Percentiles rank a stretch among this genome's conserved stretches.
phyloP scores from a whole-genome alignment of 1,284 basidiomycete species.

The Puccinia coronata region DNA sequence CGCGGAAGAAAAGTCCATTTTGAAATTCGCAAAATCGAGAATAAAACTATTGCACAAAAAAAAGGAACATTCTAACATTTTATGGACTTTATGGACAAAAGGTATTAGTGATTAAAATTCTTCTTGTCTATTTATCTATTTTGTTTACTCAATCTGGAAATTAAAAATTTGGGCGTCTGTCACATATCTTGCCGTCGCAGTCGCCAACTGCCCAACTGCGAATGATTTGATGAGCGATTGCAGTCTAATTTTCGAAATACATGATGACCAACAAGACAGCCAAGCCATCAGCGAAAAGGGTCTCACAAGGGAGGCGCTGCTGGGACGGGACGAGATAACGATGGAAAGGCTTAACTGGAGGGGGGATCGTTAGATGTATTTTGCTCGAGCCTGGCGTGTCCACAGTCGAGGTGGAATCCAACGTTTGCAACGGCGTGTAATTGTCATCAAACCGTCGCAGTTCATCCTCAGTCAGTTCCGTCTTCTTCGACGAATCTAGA shows the following conservation, averaged over 20 bases:
- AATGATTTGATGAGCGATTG: conserved; percentile 45
- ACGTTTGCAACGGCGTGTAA: not conserved
- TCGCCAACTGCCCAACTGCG: conserved; percentile 17
- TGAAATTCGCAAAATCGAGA: no score
- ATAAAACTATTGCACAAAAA: no score
- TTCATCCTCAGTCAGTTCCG: conserved; percentile 29
- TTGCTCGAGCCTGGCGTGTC: not conserved
- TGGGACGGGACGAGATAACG: not conserved
- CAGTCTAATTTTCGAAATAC: not conserved
- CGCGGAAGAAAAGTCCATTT: no score
- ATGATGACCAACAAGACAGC: not conserved
- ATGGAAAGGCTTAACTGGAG: conserved; percentile 19
- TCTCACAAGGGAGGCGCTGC: no score
- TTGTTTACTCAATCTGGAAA: no score
- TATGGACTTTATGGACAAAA: no score
- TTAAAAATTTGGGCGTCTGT: no score
- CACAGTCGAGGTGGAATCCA: not conserved
- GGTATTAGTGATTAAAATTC: no score
- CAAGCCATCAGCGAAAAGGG: not conserved
- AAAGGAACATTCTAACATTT: no score
- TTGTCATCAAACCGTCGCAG: conserved; percentile 30
- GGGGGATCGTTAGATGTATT: conserved; percentile 24
- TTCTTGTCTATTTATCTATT: no score
- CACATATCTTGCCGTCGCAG: not conserved
- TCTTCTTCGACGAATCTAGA: conserved; percentile 20